Evolutionary conservation across 352 stramenopile species (phyloP).

Genomic region (Pythium phragmiticola): DNA sequence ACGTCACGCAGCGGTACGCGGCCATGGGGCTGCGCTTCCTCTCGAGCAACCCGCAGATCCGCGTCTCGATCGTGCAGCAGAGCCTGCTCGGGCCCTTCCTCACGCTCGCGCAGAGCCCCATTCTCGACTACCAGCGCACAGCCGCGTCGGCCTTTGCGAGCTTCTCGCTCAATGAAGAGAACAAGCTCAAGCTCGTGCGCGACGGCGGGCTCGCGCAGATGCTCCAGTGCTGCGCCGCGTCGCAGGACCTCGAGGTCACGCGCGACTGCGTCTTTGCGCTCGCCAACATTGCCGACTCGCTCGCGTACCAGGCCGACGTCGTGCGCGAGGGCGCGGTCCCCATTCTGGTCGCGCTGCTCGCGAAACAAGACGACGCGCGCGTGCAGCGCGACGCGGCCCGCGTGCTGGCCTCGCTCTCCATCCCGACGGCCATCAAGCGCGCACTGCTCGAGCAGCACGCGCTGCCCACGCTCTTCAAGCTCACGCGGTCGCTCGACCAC

Average conservation of each 20-base stretch:
- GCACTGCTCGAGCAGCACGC: slow-evolving; percentile 83
- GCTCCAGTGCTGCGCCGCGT: slow-evolving; percentile 85
- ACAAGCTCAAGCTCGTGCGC: slow-evolving; percentile 93
- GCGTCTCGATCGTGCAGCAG: slow-evolving; percentile 91
- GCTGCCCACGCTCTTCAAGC: slow-evolving; percentile 89
- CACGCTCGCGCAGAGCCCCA: slow-evolving; percentile 85
- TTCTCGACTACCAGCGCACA: slow-evolving; percentile 92
- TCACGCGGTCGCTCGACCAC: slow-evolving; percentile 92
- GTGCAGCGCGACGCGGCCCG: slow-evolving; percentile 93
- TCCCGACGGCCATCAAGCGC: slow-evolving; percentile 80
- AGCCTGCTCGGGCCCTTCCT: slow-evolving; percentile 90
- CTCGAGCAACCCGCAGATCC: slow-evolving; percentile 91
- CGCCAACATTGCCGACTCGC: slow-evolving; percentile 90
- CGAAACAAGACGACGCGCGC: slow-evolving; percentile 88
- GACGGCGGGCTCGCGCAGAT: slow-evolving; percentile 90
- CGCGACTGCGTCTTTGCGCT: slow-evolving; percentile 94
- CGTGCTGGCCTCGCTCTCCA: slow-evolving; percentile 90
- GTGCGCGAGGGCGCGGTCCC: slow-evolving; percentile 86
- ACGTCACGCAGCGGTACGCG: slow-evolving; percentile 94
- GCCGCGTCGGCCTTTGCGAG: slow-evolving; percentile 91
- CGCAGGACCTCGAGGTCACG: slow-evolving; percentile 90
- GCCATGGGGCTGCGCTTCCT: slow-evolving; percentile 95
- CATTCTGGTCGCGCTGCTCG: slow-evolving; percentile 69
- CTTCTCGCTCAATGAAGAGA: slow-evolving; percentile 92
- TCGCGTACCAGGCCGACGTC: slow-evolving; percentile 89